phyloP scores from a whole-genome alignment of 768 basidiomycete genomes.

The Chalciporus chontae region DNA sequence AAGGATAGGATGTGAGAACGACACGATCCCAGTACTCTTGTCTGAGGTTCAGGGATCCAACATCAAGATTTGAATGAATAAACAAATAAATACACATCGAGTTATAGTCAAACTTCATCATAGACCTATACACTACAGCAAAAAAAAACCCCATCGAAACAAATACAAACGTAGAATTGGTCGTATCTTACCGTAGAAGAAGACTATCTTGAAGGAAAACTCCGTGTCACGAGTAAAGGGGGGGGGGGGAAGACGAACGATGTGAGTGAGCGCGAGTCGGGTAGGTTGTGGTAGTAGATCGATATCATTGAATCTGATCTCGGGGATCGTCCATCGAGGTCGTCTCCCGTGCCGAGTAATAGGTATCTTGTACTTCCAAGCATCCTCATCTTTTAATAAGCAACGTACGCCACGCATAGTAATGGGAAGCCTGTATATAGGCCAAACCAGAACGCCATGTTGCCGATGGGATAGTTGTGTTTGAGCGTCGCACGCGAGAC shows the following conservation, averaged over 20 bases:
- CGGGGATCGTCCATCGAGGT: too few relatives aligned
- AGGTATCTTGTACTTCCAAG: background rate
- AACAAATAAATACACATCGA: background rate
- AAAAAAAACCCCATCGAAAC: too few relatives aligned
- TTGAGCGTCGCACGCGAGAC: slow-evolving; percentile 75
- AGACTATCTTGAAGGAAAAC: background rate
- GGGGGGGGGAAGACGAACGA: too few relatives aligned
- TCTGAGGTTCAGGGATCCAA: too few relatives aligned
- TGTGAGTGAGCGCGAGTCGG: too few relatives aligned
- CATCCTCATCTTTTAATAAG: slow-evolving; percentile 38
- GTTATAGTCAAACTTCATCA: background rate
- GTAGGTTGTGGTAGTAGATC: too few relatives aligned
- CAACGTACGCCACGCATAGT: slow-evolving; percentile 75
- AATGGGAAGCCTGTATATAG: slow-evolving; percentile 91
- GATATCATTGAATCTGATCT: too few relatives aligned
- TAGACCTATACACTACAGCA: background rate
- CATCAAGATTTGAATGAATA: too few relatives aligned
- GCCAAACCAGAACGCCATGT: slow-evolving; percentile 91
- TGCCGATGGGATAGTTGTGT: slow-evolving; percentile 77
- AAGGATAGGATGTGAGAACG: too few relatives aligned
- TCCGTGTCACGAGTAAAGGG: too few relatives aligned
- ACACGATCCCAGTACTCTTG: too few relatives aligned
- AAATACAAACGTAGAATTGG: background rate
- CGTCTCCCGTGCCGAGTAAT: background rate
- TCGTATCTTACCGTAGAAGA: background rate